Percentiles rank a stretch among this genome's conserved stretches.
Conservation (phyloP, 2,329 filamentous ascomycete genomes). For the Aspergillus persii region DNA sequence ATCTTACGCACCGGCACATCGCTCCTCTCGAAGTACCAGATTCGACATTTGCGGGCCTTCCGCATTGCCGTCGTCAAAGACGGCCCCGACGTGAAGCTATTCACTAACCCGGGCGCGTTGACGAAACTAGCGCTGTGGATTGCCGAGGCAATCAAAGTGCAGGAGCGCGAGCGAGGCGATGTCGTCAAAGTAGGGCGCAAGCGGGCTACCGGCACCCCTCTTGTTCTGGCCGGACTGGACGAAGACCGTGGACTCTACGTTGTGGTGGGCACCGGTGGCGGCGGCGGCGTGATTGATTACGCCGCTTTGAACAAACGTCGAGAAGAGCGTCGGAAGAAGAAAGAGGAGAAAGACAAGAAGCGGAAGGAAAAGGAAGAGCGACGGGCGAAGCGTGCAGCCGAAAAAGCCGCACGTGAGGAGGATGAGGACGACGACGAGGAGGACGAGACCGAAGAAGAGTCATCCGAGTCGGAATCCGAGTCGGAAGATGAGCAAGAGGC, state of each 20-base stretch:
- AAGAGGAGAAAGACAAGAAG: conserved; percentile 61
- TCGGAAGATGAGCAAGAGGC: conserved; percentile 56
- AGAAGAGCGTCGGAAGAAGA: conserved; percentile 61
- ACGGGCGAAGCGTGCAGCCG: conserved; percentile 56
- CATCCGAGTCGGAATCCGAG: conserved; percentile 50
- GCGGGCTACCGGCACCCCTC: conserved; percentile 63
- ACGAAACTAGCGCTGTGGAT: conserved; percentile 95
- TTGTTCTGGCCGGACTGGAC: conserved; percentile 87
- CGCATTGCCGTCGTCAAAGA: conserved; percentile 96
- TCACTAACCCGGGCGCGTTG: conserved; percentile 86
- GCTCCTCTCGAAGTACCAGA: conserved; percentile 88
- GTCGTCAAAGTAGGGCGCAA: conserved; percentile 51
- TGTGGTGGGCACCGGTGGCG: conserved; percentile 88
- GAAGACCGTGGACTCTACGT: conserved; percentile 85
- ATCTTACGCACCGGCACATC: conserved; percentile 91
- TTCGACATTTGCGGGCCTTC: conserved; percentile 87
- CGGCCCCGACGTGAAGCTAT: conserved; percentile 84
- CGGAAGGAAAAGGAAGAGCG: conserved; percentile 64
- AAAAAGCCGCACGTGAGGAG: conserved; percentile 50
- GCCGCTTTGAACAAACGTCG: conserved; percentile 67
- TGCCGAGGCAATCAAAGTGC: conserved; percentile 83
- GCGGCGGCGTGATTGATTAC: conserved; percentile 68
- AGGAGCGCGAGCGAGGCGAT: conserved; percentile 79
- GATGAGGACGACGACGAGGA: conserved; percentile 60
- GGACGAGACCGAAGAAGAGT: conserved; percentile 54